phyloP scores from a whole-genome alignment of 176 grass and related monocot genomes.

The Miscanthus lutarioriparius region DNA sequence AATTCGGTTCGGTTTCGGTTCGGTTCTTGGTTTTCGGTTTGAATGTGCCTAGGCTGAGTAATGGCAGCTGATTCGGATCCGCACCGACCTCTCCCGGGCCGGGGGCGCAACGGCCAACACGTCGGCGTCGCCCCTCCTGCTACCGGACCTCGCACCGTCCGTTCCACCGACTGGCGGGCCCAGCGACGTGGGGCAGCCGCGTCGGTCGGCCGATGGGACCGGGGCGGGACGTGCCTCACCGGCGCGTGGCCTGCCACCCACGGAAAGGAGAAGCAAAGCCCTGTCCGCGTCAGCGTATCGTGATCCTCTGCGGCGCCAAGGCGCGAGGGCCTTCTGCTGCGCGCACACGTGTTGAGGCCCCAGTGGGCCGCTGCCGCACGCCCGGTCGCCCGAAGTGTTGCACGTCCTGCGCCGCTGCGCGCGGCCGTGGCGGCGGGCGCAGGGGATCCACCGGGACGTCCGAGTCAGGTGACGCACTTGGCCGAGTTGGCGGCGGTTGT shows the following conservation, averaged over 20 bases:
- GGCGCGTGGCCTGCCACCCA: conserved; percentile 29
- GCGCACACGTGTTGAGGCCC: background rate
- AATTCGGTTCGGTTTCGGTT: no score
- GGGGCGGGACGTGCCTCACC: background rate
- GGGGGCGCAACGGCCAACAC: conserved; percentile 22
- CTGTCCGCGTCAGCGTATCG: background rate
- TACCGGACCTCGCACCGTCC: rapidly evolving
- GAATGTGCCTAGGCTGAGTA: background rate
- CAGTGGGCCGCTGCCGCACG: background rate
- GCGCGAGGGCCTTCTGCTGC: rapidly evolving
- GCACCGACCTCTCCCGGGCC: conserved; percentile 40
- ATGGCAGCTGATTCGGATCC: conserved; percentile 75
- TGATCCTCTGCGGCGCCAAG: background rate
- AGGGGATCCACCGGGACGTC: conserved; percentile 17
- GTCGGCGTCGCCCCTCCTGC: background rate
- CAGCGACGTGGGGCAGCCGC: rapidly evolving
- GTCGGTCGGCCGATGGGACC: background rate
- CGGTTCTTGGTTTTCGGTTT: no score
- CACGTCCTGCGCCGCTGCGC: no score
- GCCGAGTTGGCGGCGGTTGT: conserved; percentile 36
- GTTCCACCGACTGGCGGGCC: background rate
- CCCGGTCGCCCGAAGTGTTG: no score
- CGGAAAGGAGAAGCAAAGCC: background rate
- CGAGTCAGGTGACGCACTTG: conserved; percentile 42
- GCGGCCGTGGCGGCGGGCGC: background rate